Percentiles rank a stretch among this genome's conserved stretches.
phyloP scores from a whole-genome alignment of 2,329 filamentous ascomycete genomes.

The Paramyrothecium roridum region DNA sequence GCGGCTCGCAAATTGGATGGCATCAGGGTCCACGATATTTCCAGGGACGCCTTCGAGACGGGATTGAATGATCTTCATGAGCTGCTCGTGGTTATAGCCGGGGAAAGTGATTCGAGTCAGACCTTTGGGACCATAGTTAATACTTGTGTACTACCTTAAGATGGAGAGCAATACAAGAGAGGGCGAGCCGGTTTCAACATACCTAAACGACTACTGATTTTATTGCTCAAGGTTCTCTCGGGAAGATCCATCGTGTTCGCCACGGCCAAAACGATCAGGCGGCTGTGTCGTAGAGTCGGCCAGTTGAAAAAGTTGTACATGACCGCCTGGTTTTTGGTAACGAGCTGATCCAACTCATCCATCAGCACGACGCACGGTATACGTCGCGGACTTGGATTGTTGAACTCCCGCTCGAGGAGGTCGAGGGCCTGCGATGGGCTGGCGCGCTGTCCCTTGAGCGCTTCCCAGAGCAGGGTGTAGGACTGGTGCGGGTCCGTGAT shows the following conservation, averaged over 20 bases:
- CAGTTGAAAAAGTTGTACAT: conserved; percentile 99
- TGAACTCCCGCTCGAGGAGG: conserved; percentile 89
- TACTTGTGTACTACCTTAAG: not conserved
- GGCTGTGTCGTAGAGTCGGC: conserved; percentile 86
- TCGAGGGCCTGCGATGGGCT: conserved; percentile 89
- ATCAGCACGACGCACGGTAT: conserved; percentile 96
- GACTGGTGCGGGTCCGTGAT: conserved; percentile 97
- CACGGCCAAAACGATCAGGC: conserved; percentile 92
- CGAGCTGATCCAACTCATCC: conserved; percentile 97
- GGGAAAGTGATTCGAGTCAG: conserved; percentile 95
- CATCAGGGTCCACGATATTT: conserved; percentile 87
- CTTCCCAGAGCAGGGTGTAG: conserved; percentile 94
- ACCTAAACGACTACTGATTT: conserved; percentile 87
- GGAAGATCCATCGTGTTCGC: conserved; percentile 99
- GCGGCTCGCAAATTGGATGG: conserved; percentile 90
- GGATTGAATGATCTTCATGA: conserved; percentile 97
- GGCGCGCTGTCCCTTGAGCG: conserved; percentile 87
- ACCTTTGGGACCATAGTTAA: conserved; percentile 33
- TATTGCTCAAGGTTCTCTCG: conserved; percentile 94
- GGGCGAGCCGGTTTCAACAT: conserved; percentile 14
- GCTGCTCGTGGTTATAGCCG: conserved; percentile 93
- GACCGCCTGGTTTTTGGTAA: conserved; percentile 97
- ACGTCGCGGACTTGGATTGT: conserved; percentile 80
- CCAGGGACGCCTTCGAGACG: conserved; percentile 84
- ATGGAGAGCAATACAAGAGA: not conserved